Evolutionary conservation across 345 rosid genomes (phyloP).

Genomic region (Arabis alpina): DNA sequence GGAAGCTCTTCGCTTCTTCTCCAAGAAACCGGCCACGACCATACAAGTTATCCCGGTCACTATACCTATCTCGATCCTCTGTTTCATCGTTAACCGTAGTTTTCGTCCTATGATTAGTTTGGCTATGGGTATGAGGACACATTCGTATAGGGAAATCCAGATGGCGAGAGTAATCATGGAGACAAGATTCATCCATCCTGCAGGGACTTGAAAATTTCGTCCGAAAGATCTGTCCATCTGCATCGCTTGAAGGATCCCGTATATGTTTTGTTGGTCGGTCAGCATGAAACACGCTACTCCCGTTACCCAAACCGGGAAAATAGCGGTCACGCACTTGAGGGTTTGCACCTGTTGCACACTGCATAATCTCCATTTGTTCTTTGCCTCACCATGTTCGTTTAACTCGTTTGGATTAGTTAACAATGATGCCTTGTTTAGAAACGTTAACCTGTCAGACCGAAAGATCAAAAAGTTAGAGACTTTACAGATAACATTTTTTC

Average conservation of each 20-base stretch:
- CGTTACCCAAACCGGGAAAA: slow-evolving; percentile 64
- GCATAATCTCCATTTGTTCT: slow-evolving; percentile 60
- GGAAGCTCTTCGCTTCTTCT: slow-evolving; percentile 49
- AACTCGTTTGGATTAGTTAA: slow-evolving; percentile 53
- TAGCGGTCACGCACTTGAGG: slow-evolving; percentile 53
- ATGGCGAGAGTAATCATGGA: slow-evolving; percentile 64
- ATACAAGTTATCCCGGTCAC: slow-evolving; percentile 56
- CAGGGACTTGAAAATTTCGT: slow-evolving; percentile 52
- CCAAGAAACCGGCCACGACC: slow-evolving; percentile 57
- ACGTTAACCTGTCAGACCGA: slow-evolving; percentile 43
- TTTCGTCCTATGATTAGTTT: slow-evolving; percentile 41
- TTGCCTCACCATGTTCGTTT: slow-evolving; percentile 49
- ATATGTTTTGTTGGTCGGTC: slow-evolving; percentile 64
- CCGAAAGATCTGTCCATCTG: slow-evolving; percentile 54
- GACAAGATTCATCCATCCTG: slow-evolving; percentile 68
- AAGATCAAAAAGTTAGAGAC: slow-evolving; percentile 36
- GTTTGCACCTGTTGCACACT: slow-evolving; percentile 67
- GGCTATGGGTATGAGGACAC: slow-evolving; percentile 45
- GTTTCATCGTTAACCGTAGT: slow-evolving; percentile 51
- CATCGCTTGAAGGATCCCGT: slow-evolving; percentile 66
- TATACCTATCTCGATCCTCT: slow-evolving; percentile 62
- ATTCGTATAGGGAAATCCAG: slow-evolving; percentile 71
- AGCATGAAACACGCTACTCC: slow-evolving; percentile 68
- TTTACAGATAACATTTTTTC: too few relatives aligned
- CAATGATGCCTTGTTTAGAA: slow-evolving; percentile 62